Evolutionary conservation across 2,329 filamentous ascomycete species (phyloP).

Genomic region (Capronia coronata): DNA sequence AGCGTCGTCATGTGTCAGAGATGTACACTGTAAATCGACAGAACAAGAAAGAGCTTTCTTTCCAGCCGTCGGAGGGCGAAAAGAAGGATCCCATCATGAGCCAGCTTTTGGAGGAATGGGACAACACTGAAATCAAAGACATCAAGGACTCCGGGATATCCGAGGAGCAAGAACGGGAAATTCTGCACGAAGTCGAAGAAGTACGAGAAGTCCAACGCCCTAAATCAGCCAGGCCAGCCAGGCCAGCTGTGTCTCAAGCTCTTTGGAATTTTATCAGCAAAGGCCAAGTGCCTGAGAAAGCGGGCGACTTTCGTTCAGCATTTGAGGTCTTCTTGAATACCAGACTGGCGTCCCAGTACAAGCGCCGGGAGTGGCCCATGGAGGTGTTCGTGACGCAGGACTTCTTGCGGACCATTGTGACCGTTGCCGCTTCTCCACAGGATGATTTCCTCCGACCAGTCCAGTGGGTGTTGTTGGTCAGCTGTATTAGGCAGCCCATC

Average conservation of each 20-base stretch:
- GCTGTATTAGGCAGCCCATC: constrained; percentile 35
- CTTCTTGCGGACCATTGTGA: constrained; percentile 44
- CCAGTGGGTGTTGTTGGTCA: constrained; percentile 47
- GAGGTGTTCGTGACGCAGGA: constrained; percentile 47
- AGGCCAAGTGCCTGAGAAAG: constrained; percentile 32
- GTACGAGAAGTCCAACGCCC: constrained; percentile 53
- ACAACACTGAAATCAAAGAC: constrained; percentile 33
- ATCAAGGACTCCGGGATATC: constrained; percentile 41
- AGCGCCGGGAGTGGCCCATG: constrained; percentile 32
- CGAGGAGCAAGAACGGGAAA: constrained; percentile 62
- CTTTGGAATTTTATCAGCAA: constrained; percentile 38
- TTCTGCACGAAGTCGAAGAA: constrained; percentile 57
- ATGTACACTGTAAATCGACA: constrained; percentile 44
- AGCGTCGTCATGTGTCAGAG: constrained; percentile 47
- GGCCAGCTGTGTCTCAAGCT: constrained; percentile 37
- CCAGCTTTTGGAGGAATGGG: constrained; percentile 34
- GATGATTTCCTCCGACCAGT: constrained; percentile 51
- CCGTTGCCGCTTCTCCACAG: constrained; percentile 11
- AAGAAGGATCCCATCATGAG: constrained; percentile 29
- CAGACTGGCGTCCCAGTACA: constrained; percentile 5
- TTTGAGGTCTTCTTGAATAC: constrained; percentile 42
- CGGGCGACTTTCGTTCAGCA: constrained; percentile 39
- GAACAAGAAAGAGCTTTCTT: not conserved
- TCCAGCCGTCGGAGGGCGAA: constrained; percentile 18
- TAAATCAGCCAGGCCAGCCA: constrained; percentile 40